These are phyloP conservation scores for Schwanniomyces sp. DNA, from an alignment of 805 yeast species.

Conservation along the genomic window DNA sequence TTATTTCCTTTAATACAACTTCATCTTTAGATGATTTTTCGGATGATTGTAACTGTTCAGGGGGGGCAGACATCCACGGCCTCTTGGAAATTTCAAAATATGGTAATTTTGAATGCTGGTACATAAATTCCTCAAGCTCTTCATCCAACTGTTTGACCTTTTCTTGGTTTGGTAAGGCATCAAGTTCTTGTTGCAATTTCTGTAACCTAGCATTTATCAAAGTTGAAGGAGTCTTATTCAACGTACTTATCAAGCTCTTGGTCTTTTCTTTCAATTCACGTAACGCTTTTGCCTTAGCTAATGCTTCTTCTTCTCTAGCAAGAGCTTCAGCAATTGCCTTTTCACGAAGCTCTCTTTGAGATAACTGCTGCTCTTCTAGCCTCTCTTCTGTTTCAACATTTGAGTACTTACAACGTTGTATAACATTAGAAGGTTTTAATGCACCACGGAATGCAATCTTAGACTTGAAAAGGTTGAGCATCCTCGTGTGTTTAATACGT, in stretches of 20 bases:
- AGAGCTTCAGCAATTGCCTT: conserved; percentile 42
- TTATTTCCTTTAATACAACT: conserved; percentile 15
- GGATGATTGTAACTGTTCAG: neutral
- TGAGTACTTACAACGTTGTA: conserved; percentile 1
- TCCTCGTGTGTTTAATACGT: conserved; percentile 1
- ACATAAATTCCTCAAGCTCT: conserved; percentile 39
- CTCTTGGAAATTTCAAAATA: conserved; percentile 22
- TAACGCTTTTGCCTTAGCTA: conserved; percentile 31
- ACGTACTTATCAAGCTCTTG: conserved; percentile 23
- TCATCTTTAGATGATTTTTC: conserved; percentile 8
- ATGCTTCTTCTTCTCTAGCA: conserved; percentile 43
- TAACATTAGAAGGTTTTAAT: neutral
- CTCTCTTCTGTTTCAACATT: conserved; percentile 4
- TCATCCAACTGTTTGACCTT: conserved; percentile 41
- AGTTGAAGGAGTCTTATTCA: conserved; percentile 34
- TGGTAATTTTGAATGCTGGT: conserved; percentile 33
- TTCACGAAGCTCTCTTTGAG: conserved; percentile 35
- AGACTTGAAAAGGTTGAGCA: conserved; percentile 1
- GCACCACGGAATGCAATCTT: neutral
- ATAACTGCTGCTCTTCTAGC: conserved; percentile 6
- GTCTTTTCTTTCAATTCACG: conserved; percentile 31
- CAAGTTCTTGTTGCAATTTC: conserved; percentile 30
- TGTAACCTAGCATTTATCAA: conserved; percentile 28
- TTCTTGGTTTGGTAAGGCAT: conserved; percentile 21
- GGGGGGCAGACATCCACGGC: conserved; percentile 32